These are phyloP conservation scores for Teratosphaeriaceae sp. DNA, from an alignment of 2,329 filamentous ascomycete genomes.

Conservation along the genomic window DNA sequence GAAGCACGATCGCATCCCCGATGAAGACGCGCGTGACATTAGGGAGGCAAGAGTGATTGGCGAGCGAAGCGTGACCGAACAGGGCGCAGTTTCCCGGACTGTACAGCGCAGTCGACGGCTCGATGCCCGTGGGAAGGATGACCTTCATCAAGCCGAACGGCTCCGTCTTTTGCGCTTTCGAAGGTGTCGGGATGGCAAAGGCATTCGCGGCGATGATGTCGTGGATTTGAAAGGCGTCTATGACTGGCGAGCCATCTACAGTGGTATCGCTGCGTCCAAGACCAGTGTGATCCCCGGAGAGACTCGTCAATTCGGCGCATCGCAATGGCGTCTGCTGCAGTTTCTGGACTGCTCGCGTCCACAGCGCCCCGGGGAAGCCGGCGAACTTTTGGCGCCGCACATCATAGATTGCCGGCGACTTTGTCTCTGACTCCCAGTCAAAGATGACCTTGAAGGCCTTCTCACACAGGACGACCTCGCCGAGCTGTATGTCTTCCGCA, in stretches of 20 bases:
- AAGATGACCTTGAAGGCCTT: slow-evolving; percentile 15
- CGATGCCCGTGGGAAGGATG: background rate
- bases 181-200: slow-evolving; percentile 8
- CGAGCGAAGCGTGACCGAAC: slow-evolving; percentile 33
- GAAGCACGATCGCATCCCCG: slow-evolving; percentile 48
- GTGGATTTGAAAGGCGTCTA: slow-evolving; percentile 15
- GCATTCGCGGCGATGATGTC: slow-evolving; percentile 13
- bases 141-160: background rate
- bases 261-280: background rate
- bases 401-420: background rate
- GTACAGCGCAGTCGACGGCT: background rate
- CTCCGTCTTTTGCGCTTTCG: background rate
- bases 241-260: slow-evolving; percentile 12
- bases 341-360: background rate
- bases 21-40: slow-evolving; percentile 47
- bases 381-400: background rate
- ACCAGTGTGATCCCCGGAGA: background rate
- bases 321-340: background rate
- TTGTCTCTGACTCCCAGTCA: background rate
- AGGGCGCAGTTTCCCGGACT: background rate
- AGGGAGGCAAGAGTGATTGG: slow-evolving; percentile 48
- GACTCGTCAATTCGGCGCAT: background rate
- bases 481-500: slow-evolving; percentile 29
- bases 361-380: background rate
- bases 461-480: slow-evolving; percentile 38